phyloP scores from a whole-genome alignment of 1,139 yeast genomes.

The Scheffersomyces titani region DNA sequence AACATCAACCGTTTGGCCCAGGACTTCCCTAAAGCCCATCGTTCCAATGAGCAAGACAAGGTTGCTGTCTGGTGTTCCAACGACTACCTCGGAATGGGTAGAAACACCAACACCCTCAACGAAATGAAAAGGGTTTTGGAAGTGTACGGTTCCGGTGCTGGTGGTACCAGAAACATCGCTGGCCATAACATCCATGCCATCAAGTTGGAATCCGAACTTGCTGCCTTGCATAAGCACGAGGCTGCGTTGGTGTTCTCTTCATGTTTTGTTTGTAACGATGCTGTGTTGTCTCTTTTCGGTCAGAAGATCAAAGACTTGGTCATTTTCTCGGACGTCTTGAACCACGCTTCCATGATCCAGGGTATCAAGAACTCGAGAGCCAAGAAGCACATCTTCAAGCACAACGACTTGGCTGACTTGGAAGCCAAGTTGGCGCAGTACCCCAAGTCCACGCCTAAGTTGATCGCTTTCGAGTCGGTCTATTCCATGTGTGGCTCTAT shows the following conservation, averaged over 20 bases:
- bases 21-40: slow-evolving; percentile 92
- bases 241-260: slow-evolving; percentile 94
- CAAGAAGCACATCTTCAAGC: slow-evolving; percentile 85
- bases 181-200: slow-evolving; percentile 94
- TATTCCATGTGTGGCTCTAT: slow-evolving; percentile 99
- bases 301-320: slow-evolving; percentile 88
- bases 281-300: slow-evolving; percentile 89
- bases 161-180: slow-evolving; percentile 98
- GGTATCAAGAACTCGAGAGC: slow-evolving; percentile 93
- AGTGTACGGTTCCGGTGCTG: slow-evolving; percentile 97
- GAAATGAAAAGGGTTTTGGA: slow-evolving; percentile 82
- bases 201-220: slow-evolving; percentile 79
- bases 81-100: slow-evolving; percentile 95
- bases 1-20: slow-evolving; percentile 93
- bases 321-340: slow-evolving; percentile 87
- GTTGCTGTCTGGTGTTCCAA: slow-evolving; percentile 99
- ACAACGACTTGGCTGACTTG: slow-evolving; percentile 81
- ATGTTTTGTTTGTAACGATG: slow-evolving; percentile 96
- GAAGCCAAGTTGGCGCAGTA: slow-evolving; percentile 76
- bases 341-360: slow-evolving; percentile 97
- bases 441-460: slow-evolving; percentile 84
- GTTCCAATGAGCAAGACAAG: slow-evolving; percentile 69
- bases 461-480: slow-evolving; percentile 95
- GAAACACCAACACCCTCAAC: slow-evolving; percentile 66
- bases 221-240: slow-evolving; percentile 90